Conservation (phyloP, 306 rosid species). For the Cucurbita pepo region DNA sequence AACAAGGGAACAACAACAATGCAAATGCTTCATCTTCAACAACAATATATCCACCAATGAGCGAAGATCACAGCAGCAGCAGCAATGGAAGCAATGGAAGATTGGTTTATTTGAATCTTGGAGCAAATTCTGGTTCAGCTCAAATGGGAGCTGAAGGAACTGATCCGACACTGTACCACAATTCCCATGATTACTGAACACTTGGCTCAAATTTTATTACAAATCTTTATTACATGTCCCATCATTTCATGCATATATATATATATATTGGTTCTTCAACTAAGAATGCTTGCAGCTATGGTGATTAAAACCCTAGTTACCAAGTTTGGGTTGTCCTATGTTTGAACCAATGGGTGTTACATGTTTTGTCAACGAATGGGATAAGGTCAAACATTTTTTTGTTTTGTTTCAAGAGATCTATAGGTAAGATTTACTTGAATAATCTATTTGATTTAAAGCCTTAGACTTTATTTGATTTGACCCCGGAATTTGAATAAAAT, state of each 20-base stretch:
- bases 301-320: too few relatives aligned
- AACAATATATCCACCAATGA: conserved; percentile 47
- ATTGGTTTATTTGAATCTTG: conserved; percentile 86
- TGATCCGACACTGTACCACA: conserved; percentile 52
- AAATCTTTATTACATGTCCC: neutral
- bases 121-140: conserved; percentile 26
- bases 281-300: too few relatives aligned
- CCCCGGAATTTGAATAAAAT: too few relatives aligned
- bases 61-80: conserved; percentile 40
- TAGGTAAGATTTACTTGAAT: too few relatives aligned
- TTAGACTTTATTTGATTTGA: too few relatives aligned
- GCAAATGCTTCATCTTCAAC: conserved; percentile 35
- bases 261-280: neutral
- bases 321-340: too few relatives aligned
- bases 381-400: too few relatives aligned
- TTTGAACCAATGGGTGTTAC: too few relatives aligned
- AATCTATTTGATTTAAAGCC: too few relatives aligned
- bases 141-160: conserved; percentile 30
- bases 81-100: conserved; percentile 44
- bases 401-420: too few relatives aligned
- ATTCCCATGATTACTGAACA: conserved; percentile 51
- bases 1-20: conserved; percentile 40
- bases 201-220: neutral
- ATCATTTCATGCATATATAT: neutral
- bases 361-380: too few relatives aligned